Percentiles rank a stretch among this genome's conserved stretches.
These are phyloP conservation scores for Ammopiptanthus mongolicus DNA, from an alignment of 306 rosid genomes.

Conservation along the genomic window DNA sequence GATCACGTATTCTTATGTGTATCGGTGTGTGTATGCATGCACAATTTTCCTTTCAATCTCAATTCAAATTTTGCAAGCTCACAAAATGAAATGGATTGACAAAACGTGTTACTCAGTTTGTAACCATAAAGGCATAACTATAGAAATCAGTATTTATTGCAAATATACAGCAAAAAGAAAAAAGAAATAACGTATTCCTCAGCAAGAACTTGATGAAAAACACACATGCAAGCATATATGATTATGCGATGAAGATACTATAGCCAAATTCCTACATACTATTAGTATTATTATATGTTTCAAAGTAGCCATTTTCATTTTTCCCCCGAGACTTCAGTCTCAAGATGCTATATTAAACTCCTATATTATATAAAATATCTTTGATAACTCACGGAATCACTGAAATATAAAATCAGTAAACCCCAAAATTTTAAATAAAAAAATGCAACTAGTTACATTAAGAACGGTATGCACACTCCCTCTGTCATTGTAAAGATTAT, in stretches of 20 bases:
- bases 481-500: too few species aligned
- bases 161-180: background rate
- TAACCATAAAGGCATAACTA: background rate
- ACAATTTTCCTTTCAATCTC: background rate
- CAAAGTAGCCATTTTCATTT: background rate
- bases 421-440: background rate
- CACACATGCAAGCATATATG: background rate
- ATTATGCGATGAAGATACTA: background rate
- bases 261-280: background rate
- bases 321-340: background rate
- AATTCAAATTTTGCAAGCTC: background rate
- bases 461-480: too few species aligned
- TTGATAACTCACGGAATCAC: background rate
- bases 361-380: background rate
- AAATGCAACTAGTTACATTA: slow-evolving; percentile 8
- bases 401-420: slow-evolving; percentile 3
- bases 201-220: background rate
- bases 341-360: background rate
- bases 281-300: background rate
- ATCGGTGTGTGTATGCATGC: background rate
- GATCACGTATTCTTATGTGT: background rate
- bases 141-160: background rate
- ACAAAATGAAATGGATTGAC: background rate
- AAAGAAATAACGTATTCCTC: background rate
- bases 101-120: background rate